Evolutionary conservation across 768 basidiomycete species (phyloP), one percentile per base, ranked within the genome.

Genomic region (Termitomyces bulborhizus): DNA sequence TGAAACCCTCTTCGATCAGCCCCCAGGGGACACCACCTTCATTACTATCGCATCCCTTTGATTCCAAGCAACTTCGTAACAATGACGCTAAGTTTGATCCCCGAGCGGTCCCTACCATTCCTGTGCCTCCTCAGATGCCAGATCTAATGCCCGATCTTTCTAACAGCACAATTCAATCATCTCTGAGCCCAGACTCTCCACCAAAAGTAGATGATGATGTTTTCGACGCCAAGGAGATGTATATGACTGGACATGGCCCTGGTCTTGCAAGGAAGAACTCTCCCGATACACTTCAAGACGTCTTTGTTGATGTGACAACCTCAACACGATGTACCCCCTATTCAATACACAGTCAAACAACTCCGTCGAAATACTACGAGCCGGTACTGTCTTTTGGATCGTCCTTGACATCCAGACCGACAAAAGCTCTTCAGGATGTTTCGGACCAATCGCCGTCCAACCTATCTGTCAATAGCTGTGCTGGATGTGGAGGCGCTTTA

Each of bases 101-200:
- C 13, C 51, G 51, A 16, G 55, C 37, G 12, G 5, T 44, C 36
- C 53, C 49, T 46, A 45, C 55, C 27, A 26, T 62, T 51, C 71
- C 71, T 57, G 63, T 60, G 18, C 76, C 80, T 18, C 73, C 79
- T n/a, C 73, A 74, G 32, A 85, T 79, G 16, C 84, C 86, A 3
- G 83, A 84, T 51, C 68, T 86, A n/a, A 71, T 77, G 21, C 76
- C 78, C 18, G 86, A 87, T 62, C 71, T 73, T 53, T 86, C 83
- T 15, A 84, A 86, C 54, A 73, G 76, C 6, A 73, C 78, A 13
- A 82, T 82, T 2, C 74, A 77, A 52, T 68, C 68, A 26, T 84
- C 78, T 3, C 75, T 80, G 16, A 79, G 73, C 26, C 76, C 76
- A 6, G 78, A 83, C 46, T 84, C 83, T 3, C 82, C 86, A 1